Evolutionary conservation across 352 stramenopile genomes (phyloP).

Genomic region (Plasmopara muralis): DNA sequence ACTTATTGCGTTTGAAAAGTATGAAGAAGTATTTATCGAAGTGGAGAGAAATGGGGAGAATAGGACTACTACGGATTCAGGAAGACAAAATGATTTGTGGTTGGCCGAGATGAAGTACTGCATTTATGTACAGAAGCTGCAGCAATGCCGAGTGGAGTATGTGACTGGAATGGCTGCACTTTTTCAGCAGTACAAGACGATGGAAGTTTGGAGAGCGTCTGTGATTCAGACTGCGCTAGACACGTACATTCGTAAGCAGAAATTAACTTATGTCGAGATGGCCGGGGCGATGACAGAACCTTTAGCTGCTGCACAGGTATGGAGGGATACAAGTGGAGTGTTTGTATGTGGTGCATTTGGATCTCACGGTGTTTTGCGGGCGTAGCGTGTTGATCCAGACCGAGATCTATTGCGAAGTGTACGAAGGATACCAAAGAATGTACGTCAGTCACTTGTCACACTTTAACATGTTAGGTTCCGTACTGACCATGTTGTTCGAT

Average conservation of each 20-base stretch:
- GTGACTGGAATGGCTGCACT: conserved; percentile 77
- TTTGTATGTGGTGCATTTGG: conserved; percentile 1
- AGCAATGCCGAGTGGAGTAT: conserved; percentile 60
- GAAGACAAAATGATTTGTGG: conserved; percentile 48
- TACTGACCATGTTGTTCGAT: conserved; percentile 2
- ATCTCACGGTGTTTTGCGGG: conserved; percentile 5
- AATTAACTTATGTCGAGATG: conserved; percentile 67
- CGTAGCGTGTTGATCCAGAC: conserved; percentile 69
- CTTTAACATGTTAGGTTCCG: neutral
- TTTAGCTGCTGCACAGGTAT: conserved; percentile 54
- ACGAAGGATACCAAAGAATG: conserved; percentile 79
- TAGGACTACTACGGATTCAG: neutral
- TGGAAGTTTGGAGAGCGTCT: conserved; percentile 61
- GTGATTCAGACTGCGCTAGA: conserved; percentile 73
- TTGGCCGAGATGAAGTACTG: conserved; percentile 69
- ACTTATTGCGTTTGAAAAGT: conserved; percentile 47
- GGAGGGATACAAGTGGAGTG: neutral
- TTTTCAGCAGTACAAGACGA: conserved; percentile 79
- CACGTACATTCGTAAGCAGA: conserved; percentile 78
- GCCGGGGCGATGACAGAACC: conserved; percentile 58
- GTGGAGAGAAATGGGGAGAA: conserved; percentile 36
- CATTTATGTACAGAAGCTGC: conserved; percentile 63
- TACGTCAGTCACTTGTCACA: conserved; percentile 18
- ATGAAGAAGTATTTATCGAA: conserved; percentile 51
- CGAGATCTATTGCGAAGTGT: conserved; percentile 72